phyloP scores from a whole-genome alignment of 768 basidiomycete genomes.

The Mycena venus region DNA sequence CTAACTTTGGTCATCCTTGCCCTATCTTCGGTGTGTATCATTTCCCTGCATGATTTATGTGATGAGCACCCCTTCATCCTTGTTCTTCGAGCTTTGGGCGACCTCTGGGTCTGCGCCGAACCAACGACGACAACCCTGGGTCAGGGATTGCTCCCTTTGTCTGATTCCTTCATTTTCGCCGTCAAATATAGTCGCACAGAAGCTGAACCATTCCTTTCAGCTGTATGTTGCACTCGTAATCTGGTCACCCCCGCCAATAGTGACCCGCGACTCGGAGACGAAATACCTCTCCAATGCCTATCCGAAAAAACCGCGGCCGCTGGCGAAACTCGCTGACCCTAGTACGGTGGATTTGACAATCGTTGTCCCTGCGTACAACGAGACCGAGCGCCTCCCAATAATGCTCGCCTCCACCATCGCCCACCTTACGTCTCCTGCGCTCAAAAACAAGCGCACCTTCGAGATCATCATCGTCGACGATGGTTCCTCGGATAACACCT shows the following conservation, averaged over 20 bases:
- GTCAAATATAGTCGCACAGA: not conserved
- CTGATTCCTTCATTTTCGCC: constrained; percentile 43
- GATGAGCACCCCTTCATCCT: constrained; percentile 89
- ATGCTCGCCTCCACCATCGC: constrained; percentile 87
- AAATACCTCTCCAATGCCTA: constrained; percentile 73
- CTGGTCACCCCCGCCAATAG: constrained; percentile 80
- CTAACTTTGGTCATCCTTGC: constrained; percentile 47
- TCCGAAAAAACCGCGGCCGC: constrained; percentile 65
- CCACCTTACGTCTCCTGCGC: constrained; percentile 62
- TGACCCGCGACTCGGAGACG: constrained; percentile 75
- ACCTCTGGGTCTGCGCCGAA: constrained; percentile 63
- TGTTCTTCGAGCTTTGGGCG: constrained; percentile 91
- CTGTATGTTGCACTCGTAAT: constrained; percentile 77
- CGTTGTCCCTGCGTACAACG: constrained; percentile 94
- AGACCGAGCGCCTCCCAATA: constrained; percentile 81
- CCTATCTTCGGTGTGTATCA: constrained; percentile 53
- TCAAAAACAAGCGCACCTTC: constrained; percentile 64
- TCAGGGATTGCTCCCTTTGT: constrained; percentile 59
- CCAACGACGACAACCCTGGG: constrained; percentile 73
- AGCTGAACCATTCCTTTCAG: constrained; percentile 55
- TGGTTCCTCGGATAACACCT: constrained; percentile 85
- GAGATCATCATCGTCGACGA: constrained; percentile 94
- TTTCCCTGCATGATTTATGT: constrained; percentile 21
- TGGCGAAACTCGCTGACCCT: constrained; percentile 68
- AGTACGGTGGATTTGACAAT: constrained; percentile 80